Evolutionary conservation across 2,329 filamentous ascomycete genomes (phyloP), one percentile per base, ranked within the genome.

Genomic region (Mollisia scopiformis): DNA sequence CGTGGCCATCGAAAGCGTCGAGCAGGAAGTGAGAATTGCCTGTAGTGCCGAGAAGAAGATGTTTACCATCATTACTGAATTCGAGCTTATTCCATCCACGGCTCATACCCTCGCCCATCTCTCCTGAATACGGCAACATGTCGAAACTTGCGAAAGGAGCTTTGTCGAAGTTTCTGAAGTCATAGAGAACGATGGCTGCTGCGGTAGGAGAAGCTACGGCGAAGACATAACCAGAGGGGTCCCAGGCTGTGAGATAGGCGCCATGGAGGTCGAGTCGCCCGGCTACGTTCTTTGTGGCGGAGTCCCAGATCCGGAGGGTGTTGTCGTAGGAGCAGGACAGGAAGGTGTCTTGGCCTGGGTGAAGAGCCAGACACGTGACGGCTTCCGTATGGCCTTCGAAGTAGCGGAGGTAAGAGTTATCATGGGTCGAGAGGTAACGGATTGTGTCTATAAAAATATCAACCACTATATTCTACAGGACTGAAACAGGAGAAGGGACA

Each of bases 401-500:
- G 77, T 99, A 99, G 64, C 95, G 90, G 64, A 98, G 91, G 75
- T 96, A 99, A 61, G 89, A 91, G 78, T 98, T 97, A 76, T 98
- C 95, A 76, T 99, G 95, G 13, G 89, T 97, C 59, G 86, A 96
- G 64, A 93, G 89, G 78, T 90, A 97, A 74, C 88, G 89, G 67
- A 90, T 96, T 71, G 87, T 93, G 79, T 94, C 90, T 89, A 47
- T 21, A 31, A 31, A 27, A 31, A 23, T 31, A 39, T 66, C 51
- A 62, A 56, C 11, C 39, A 13, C 6, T 21, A 51, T 19, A 14
- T n/a, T 16, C 16, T 35, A 21, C 46, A 41, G 46, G 43, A 21
- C 13, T 19, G 6, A 4, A 14, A 31, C 27, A 25, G 31, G 23
- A 51, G 27, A 35, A 6, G 39, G n/a, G 11, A 50, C 31, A 63